phyloP scores from a whole-genome alignment of 306 rosid genomes.

The Gillenia trifoliata region DNA sequence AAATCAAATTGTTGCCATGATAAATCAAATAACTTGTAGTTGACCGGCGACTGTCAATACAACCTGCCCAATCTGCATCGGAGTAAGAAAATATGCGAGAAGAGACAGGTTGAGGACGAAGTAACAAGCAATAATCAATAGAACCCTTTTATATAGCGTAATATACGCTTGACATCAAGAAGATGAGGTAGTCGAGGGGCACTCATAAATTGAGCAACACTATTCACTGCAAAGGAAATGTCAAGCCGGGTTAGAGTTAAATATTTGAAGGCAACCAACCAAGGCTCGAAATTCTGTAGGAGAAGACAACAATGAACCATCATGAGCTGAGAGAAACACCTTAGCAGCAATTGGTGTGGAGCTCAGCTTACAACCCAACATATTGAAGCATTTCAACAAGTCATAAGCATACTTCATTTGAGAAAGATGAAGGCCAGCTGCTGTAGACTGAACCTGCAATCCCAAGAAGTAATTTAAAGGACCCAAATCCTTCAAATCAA shows the following conservation, averaged over 20 bases:
- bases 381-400: too few species aligned
- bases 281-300: background rate
- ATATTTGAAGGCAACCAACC: background rate
- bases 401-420: background rate
- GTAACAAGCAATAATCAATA: background rate
- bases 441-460: too few species aligned
- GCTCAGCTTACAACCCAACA: background rate
- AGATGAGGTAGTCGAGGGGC: background rate
- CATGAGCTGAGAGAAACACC: background rate
- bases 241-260: too few species aligned
- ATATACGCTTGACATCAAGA: background rate
- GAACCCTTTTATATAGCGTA: background rate
- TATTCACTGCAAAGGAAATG: too few species aligned
- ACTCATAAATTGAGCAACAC: background rate
- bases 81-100: background rate
- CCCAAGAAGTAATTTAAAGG: too few species aligned
- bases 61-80: background rate
- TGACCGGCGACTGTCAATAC: rapidly evolving
- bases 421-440: background rate
- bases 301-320: background rate
- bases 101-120: background rate
- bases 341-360: background rate
- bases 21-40: background rate
- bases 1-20: background rate
- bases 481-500: too few species aligned